phyloP scores from a whole-genome alignment of 768 basidiomycete species.

The Lactarius evosmus region DNA sequence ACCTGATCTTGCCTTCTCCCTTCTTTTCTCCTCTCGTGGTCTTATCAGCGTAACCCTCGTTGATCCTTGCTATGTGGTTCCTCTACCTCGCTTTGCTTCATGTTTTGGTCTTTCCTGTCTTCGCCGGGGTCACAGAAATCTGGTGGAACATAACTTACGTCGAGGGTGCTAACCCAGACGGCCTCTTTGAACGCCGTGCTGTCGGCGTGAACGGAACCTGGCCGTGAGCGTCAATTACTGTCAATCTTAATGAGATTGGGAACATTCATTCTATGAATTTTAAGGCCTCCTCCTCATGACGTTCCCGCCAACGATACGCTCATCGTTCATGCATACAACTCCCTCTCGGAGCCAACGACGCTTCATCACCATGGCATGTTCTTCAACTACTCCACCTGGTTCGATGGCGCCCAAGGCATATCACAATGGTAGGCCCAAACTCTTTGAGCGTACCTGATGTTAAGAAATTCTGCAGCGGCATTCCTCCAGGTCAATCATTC shows the following conservation, averaged over 20 bases:
- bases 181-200: conserved; percentile 67
- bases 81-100: conserved; percentile 31
- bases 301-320: conserved; percentile 70
- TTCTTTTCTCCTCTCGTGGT: conserved; percentile 3
- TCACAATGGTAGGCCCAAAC: conserved; percentile 67
- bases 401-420: conserved; percentile 82
- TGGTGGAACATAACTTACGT: conserved; percentile 95
- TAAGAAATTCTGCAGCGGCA: conserved; percentile 49
- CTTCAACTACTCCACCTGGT: conserved; percentile 84
- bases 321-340: conserved; percentile 73
- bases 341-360: conserved; percentile 59
- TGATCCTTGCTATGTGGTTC: conserved; percentile 18
- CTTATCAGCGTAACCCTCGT: neutral
- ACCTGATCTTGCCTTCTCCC: conserved; percentile 12
- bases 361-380: conserved; percentile 96
- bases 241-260: neutral
- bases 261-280: neutral
- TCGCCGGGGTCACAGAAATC: conserved; percentile 65
- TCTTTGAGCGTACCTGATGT: neutral
- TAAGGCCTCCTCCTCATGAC: conserved; percentile 77
- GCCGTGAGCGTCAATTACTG: conserved; percentile 60
- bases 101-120: conserved; percentile 38
- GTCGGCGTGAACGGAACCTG: conserved; percentile 91
- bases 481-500: conserved; percentile 67
- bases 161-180: conserved; percentile 77